A percentile compares a stretch with the other conserved stretches of the same genome.
Conservation (phyloP, 352 stramenopile genomes). For the Pythium sp. region DNA sequence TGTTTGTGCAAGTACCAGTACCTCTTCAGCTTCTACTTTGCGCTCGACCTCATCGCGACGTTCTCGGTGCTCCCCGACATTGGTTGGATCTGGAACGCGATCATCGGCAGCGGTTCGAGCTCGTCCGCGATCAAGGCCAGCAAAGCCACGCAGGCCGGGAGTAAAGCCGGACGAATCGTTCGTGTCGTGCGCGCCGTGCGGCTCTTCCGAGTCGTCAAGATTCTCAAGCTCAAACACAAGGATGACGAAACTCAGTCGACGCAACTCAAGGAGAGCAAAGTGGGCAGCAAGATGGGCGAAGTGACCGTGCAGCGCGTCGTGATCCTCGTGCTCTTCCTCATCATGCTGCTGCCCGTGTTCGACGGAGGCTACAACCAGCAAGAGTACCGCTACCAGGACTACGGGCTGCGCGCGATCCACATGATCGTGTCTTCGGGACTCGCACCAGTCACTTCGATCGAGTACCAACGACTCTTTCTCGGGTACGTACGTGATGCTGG, state of each 20-base stretch:
- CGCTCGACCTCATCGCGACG: constrained; percentile 82
- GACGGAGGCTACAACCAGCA: constrained; percentile 75
- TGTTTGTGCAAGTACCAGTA: constrained; percentile 76
- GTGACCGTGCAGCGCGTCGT: constrained; percentile 85
- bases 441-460: constrained; percentile 29
- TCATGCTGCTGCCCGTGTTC: constrained; percentile 87
- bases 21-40: constrained; percentile 91
- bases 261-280: constrained; percentile 81
- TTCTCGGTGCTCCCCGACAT: constrained; percentile 86
- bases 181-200: constrained; percentile 78
- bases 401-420: constrained; percentile 76
- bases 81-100: constrained; percentile 73
- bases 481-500: constrained; percentile 68
- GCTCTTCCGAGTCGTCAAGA: constrained; percentile 85
- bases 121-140: constrained; percentile 63
- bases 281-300: constrained; percentile 88
- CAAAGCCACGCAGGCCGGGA: constrained; percentile 67
- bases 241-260: constrained; percentile 31
- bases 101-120: constrained; percentile 49
- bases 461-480: constrained; percentile 57
- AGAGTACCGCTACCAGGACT: constrained; percentile 85
- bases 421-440: constrained; percentile 58
- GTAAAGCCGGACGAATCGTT: constrained; percentile 84
- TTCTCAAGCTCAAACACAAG: constrained; percentile 83
- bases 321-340: constrained; percentile 86